Base-by-base conservation (phyloP, 345 rosid species). In the Salix koriyanagi region DNA sequence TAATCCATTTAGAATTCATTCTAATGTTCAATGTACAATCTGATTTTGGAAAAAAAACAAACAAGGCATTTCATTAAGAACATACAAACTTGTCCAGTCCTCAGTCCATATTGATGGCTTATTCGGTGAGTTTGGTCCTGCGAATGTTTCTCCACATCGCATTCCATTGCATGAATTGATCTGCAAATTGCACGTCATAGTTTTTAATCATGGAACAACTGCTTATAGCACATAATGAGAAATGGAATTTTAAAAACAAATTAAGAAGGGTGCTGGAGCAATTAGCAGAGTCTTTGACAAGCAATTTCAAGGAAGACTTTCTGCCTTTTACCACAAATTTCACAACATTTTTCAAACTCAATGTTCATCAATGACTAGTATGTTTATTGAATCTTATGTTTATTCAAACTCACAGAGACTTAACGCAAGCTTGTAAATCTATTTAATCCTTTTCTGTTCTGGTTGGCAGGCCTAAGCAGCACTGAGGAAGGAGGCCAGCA, bases 91-190 rank as follows among this genome's bases (percentile, higher is more conserved):
- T 72, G 95, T 91, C 98, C 98, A 91, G 70, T 91, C 84, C 80
- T 94, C 98, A 23, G 97, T 94, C 98, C 98, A 94, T 44, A 94
- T 83, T 61, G 92, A 79, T n/a, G 98, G 98, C 71, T 94, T 94
- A 79, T 85, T 85, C 62, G 92, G 92, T 8, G 94, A 87, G 78
- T 94, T 94, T 1, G 98, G 97, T 39, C 95, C 97, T 34, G 72
- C 75, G 76, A 90, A 94, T 66, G 97, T 93, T 80, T 88, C 91
- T 66, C 92, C 98, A 77, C 98, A 94, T 72, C 76, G 80, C 89
- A 88, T 82, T 41, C 97, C 97, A 46, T 91, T 94, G 85, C 97
- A 91, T 72, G 97, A 65, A 68, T 94, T 91, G 41, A 91, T 87
- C 97, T 91, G 87, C 71, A 75, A 76, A 64, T 67, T 28, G 50